Evolutionary conservation across 2,329 filamentous ascomycete species (phyloP), one percentile per base, ranked within the genome.

Genomic region (Leptodontidium sp.): DNA sequence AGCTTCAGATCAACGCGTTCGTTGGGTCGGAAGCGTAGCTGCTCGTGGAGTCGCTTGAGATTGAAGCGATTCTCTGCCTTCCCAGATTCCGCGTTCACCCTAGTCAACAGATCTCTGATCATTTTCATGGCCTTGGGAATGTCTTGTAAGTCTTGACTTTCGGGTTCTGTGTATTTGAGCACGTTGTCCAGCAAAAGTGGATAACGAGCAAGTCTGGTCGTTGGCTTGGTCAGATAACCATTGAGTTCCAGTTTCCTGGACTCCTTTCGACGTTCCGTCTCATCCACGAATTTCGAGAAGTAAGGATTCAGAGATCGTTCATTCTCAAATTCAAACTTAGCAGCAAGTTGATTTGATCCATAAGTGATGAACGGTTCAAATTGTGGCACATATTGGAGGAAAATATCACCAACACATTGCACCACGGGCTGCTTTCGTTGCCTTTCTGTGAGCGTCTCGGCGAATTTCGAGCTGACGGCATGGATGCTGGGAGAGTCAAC

Each of bases 1-100:
- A 99, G 85, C 80, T 97, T 97, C 70, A 99, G 83, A 79, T 99
- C 96, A 59, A 98, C 94, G 77, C 91, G 92, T 77, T 98, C 95
- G 71, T 93, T 93, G 1, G 93, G 91, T 52, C 91, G 88, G 85
- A 97, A 99, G 71, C 95, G 93, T 72, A 99, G 88, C 75, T 97
- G 93, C 74, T 96, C 90, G 78, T 98, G 96, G 40, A 99, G 86
- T 74, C 94, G 92, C 80, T 95, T 91, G 67, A 99, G 83, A 79
- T 98, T 98, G 85, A 97, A 98, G 64, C 96, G 91, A 78, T 99
- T 99, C 81, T 99, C 96, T 0, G 96, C 94, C 82, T 97, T 98
- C 75, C 96, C 96, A 73, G 94, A 97, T 80, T 98, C 96, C 15
- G 93, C 88, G 77, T 99, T 99, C 78, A 99, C 96, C 72, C 93